These are phyloP conservation scores for Aspergillus eucalypticola DNA, from an alignment of 2,329 filamentous ascomycete genomes.

Conservation along the genomic window DNA sequence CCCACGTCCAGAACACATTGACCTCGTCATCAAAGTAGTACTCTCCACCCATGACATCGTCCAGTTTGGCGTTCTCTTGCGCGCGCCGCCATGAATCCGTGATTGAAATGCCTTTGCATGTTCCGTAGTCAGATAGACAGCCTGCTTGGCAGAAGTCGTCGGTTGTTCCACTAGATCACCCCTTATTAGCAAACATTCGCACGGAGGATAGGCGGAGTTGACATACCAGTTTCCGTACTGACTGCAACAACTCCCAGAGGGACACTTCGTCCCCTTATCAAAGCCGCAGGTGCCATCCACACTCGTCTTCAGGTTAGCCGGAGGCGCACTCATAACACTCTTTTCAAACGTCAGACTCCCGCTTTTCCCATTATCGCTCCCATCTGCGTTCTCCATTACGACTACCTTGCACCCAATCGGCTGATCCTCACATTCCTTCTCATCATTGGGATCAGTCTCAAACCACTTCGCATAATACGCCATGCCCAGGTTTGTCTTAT, in stretches of 20 bases:
- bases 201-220: not conserved
- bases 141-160: conserved; percentile 34
- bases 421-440: conserved; percentile 42
- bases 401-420: conserved; percentile 62
- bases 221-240: conserved; percentile 39
- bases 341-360: conserved; percentile 53
- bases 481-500: conserved; percentile 65
- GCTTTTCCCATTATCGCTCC: conserved; percentile 58
- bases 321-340: conserved; percentile 27
- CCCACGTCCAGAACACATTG: conserved; percentile 72
- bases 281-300: conserved; percentile 38
- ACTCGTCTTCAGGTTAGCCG: conserved; percentile 27
- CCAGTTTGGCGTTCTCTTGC: conserved; percentile 54
- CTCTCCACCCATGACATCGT: conserved; percentile 61
- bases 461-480: conserved; percentile 72
- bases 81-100: conserved; percentile 61
- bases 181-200: too few relatives aligned
- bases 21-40: conserved; percentile 66
- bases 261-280: conserved; percentile 31
- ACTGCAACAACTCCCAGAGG: conserved; percentile 36
- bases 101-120: conserved; percentile 52
- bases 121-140: conserved; percentile 43
- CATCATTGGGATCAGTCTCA: conserved; percentile 50
- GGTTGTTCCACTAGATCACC: conserved; percentile 31
- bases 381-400: conserved; percentile 60